Evolutionary conservation across 805 yeast genomes (phyloP), one percentile per base, ranked within the genome.

Genomic region (Lipomyces yamanashiensis): DNA sequence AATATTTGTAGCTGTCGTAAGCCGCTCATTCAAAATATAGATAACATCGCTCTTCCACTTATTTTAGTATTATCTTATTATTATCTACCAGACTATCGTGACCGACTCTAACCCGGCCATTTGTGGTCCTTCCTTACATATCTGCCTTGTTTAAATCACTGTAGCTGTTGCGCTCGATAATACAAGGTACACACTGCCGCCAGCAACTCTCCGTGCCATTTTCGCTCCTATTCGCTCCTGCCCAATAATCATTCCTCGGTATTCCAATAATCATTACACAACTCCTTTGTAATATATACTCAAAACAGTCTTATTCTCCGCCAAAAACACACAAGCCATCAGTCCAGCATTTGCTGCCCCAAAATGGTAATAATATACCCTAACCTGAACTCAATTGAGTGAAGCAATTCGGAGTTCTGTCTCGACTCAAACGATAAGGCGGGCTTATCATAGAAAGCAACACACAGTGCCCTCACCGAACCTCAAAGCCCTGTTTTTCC

Each of bases 331-430:
- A 15, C 55, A 52, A 40, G 13, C 55, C 44, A 37, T 21, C 19
- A 39, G 17, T 19, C 39, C 55, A 34, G 55, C 34, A 39, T 52
- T 17, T 39, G 41, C 17, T 52, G 6, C 23, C 55, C 23, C 2
- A 34, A 15, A 37, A 21, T 12, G 34, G 55, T 10, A 33, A n/a
- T 12, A 37, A 12, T 47, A 10, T 4, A 17, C 55, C 55, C 55
- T 52, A 52, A 37, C 13, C 55, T 37, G 33, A 52, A 52, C 55
- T 52, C 55, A 52, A 52, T 52, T 37, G 28, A 28, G 28, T 5
- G 28, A 28, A 28, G 34, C 13, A 12, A n/a, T 6, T n/a, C 41
- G 7, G 13, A 17, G 49, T 21, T 39, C 41, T 39, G 41, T 15
- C 41, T 12, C n/a, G 41, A 12, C 41, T 39, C 13, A 39, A 39